phyloP scores from a whole-genome alignment of 2,329 filamentous ascomycete species.

The Cucurbitaria berberidis region DNA sequence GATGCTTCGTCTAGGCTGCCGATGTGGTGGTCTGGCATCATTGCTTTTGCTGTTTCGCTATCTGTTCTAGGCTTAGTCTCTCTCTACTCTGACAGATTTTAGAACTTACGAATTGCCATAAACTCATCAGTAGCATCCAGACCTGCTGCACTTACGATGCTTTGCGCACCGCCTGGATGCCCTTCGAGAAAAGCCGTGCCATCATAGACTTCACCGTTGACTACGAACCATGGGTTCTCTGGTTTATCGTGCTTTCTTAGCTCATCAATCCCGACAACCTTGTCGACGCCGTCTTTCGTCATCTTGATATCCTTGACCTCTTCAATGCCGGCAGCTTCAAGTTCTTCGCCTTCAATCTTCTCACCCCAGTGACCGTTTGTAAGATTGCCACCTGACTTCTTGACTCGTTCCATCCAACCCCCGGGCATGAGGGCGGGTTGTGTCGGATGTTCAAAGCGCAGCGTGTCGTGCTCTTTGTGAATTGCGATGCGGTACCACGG shows the following conservation, averaged over 20 bases:
- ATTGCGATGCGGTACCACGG: constrained; percentile 88
- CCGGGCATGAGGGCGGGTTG: constrained; percentile 77
- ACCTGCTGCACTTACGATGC: constrained; percentile 82
- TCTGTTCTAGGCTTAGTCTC: constrained; percentile 60
- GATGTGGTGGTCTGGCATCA: constrained; percentile 88
- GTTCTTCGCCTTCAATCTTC: constrained; percentile 61
- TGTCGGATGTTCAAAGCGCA: constrained; percentile 87
- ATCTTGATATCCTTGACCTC: constrained; percentile 73
- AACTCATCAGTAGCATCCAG: constrained; percentile 88
- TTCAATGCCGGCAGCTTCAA: constrained; percentile 53
- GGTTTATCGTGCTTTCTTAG: constrained; percentile 70
- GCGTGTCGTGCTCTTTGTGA: constrained; percentile 65
- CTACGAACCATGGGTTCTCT: constrained; percentile 80
- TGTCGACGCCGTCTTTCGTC: constrained; percentile 71
- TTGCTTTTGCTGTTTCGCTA: constrained; percentile 87
- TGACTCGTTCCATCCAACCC: constrained; percentile 94
- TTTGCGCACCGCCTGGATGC: constrained; percentile 85
- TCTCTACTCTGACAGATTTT: not conserved
- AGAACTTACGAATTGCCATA: constrained; percentile 80
- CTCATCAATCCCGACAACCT: constrained; percentile 72
- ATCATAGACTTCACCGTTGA: constrained; percentile 88
- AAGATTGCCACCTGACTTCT: constrained; percentile 80
- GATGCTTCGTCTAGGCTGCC: constrained; percentile 73
- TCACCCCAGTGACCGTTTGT: constrained; percentile 87
- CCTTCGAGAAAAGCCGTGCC: constrained; percentile 79